Evolutionary conservation across 306 rosid genomes (phyloP).

Genomic region (Inga laurina): DNA sequence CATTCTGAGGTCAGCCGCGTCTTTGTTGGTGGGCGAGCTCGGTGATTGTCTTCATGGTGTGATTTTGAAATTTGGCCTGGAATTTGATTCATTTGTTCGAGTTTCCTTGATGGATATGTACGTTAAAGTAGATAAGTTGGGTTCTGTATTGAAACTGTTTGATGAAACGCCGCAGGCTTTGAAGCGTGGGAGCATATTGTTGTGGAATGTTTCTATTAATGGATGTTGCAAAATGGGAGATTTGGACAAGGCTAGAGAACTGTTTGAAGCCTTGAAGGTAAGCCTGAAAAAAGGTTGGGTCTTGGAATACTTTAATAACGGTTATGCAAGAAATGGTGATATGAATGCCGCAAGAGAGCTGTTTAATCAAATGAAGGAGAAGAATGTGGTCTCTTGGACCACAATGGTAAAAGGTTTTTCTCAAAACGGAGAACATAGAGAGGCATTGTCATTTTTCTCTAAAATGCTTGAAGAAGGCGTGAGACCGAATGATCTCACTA

Average conservation of each 20-base stretch:
- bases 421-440: background rate
- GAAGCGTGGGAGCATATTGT: slow-evolving; percentile 7
- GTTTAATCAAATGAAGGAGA: slow-evolving; percentile 3
- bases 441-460: background rate
- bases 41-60: slow-evolving; percentile 4
- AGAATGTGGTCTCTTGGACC: slow-evolving; percentile 14
- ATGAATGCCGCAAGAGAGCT: slow-evolving; percentile 8
- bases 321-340: slow-evolving; percentile 2
- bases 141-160: background rate
- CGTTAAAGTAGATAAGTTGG: background rate
- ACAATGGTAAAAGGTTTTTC: slow-evolving; percentile 11
- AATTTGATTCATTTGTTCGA: slow-evolving; percentile 4
- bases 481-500: slow-evolving; percentile 12
- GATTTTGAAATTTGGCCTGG: background rate
- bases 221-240: slow-evolving; percentile 11
- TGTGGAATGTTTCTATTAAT: slow-evolving; percentile 1
- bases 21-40: background rate
- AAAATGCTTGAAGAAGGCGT: slow-evolving; percentile 7
- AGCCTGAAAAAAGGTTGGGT: slow-evolving; percentile 3
- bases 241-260: slow-evolving; percentile 10
- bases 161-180: slow-evolving; percentile 11
- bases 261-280: background rate
- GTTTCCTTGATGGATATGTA: slow-evolving; percentile 10
- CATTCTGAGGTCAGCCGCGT: background rate
- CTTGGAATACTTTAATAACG: slow-evolving; percentile 12